Conservation (phyloP, 1,284 basidiomycete genomes). For the Termitomyces sp. region DNA sequence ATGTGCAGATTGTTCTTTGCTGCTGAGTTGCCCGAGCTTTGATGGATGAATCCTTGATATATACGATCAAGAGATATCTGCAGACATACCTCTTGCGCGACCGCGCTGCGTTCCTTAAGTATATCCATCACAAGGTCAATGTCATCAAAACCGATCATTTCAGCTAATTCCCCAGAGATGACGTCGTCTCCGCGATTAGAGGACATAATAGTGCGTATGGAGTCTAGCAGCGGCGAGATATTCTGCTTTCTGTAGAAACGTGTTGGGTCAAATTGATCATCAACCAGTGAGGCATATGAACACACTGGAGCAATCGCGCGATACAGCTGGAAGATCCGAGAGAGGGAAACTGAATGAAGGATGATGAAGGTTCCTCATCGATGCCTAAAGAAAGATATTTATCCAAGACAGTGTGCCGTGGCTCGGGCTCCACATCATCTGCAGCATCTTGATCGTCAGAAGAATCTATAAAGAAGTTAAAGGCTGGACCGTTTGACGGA, state of each 20-base stretch:
- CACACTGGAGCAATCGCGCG: constrained; percentile 17
- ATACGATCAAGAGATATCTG: background rate
- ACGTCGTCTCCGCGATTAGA: constrained; percentile 48
- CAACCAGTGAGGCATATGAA: background rate
- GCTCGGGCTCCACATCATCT: constrained; percentile 8
- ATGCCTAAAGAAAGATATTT: constrained; percentile 3
- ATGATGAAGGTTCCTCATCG: background rate
- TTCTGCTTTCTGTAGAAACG: constrained; percentile 21
- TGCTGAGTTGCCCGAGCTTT: constrained; percentile 9
- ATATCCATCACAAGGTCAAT: constrained; percentile 67
- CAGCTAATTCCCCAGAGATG: constrained; percentile 76
- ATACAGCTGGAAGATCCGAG: constrained; percentile 5
- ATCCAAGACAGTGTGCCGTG: constrained; percentile 14
- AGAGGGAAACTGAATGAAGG: background rate
- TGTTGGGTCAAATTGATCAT: background rate
- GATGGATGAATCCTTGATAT: background rate
- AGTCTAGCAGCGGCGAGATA: constrained; percentile 22
- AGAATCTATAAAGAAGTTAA: background rate
- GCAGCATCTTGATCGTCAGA: background rate
- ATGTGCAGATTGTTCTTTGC: constrained; percentile 10
- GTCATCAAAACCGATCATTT: constrained; percentile 85
- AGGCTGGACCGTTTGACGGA: background rate
- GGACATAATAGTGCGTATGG: constrained; percentile 28
- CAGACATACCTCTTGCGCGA: constrained; percentile 38
- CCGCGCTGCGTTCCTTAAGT: constrained; percentile 38